These are phyloP conservation scores for Pseudozyma thailandica DNA, from an alignment of 1,284 basidiomycete genomes.

Conservation along the genomic window DNA sequence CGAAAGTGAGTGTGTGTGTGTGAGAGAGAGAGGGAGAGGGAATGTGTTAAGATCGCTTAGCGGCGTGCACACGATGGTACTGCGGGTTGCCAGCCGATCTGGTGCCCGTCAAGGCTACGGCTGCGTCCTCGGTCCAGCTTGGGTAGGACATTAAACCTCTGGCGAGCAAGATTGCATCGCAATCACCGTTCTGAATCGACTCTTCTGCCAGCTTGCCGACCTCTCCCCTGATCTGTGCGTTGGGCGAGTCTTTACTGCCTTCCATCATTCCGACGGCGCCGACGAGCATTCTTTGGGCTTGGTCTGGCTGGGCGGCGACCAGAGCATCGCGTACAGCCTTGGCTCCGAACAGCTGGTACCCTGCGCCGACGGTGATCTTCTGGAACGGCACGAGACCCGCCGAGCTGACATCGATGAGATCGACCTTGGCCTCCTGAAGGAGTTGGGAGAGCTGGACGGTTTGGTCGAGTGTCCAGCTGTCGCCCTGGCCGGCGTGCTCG, in stretches of 20 bases:
- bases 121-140: constrained; percentile 55
- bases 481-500: constrained; percentile 43
- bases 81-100: constrained; percentile 51
- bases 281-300: constrained; percentile 46
- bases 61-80: constrained; percentile 51
- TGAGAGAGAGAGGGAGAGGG: neutral
- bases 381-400: constrained; percentile 58
- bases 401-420: constrained; percentile 60
- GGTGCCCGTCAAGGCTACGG: constrained; percentile 40
- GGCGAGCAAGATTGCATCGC: constrained; percentile 56
- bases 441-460: constrained; percentile 52
- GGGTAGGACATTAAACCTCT: constrained; percentile 58
- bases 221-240: constrained; percentile 29
- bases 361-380: constrained; percentile 49
- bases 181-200: constrained; percentile 43
- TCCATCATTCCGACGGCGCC: constrained; percentile 64
- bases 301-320: constrained; percentile 12
- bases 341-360: constrained; percentile 61
- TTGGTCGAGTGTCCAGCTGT: constrained; percentile 57
- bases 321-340: constrained; percentile 46
- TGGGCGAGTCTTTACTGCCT: constrained; percentile 29
- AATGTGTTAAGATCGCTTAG: constrained; percentile 21
- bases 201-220: constrained; percentile 58
- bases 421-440: constrained; percentile 58
- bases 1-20: neutral